Base-by-base conservation (phyloP, 441 rosid genomes). In the Melastoma candidum region DNA sequence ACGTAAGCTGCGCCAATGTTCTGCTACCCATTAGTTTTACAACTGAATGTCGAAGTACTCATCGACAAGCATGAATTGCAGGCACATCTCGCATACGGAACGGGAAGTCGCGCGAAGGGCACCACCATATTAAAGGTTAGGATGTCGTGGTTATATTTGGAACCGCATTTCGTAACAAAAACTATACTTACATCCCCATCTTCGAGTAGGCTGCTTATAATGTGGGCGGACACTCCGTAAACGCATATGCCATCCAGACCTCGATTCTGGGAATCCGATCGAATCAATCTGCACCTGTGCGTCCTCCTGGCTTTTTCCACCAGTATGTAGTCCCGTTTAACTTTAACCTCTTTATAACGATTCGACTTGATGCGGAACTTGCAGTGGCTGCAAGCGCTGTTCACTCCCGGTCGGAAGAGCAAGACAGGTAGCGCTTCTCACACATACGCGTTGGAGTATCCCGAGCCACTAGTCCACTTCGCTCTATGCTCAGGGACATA, bases 11-110 rank as follows among this genome's bases (percentile, higher is more conserved):
- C n/a, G 25, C 11, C 43, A 43, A 54, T 11, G 13, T 32, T n/a
- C 11, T 1, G 9, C 12, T 14, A 14, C 22, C 56, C 13, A 25
- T 26, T 9, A 1, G 43, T 8, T 26, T 52, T 32, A 32, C 3
- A 6, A 12, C 25, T 12, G 36, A 50, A 50, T 47, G 25, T 46
- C 4, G 24, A n/a, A 17, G 22, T 6, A 4, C 1, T 60, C 4
- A n/a, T 53, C 27, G 47, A 45, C 12, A 26, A 14, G 59, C 69
- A 7, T 55, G 48, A 27, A 39, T 64, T 68, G 70, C 83, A 89
- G 93, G 90, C 88, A 32, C 72, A 82, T 72, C 72, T 89, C 60
- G 95, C 97, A 2, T 84, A 85, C 26, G 90, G 95, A 61, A 71
- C 73, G 43, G 71, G 56, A 0, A 69, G 46, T 58, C 82, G 76